These are phyloP conservation scores for Rheum nobile DNA, from an alignment of 148 eudicot genomes.

Conservation along the genomic window DNA sequence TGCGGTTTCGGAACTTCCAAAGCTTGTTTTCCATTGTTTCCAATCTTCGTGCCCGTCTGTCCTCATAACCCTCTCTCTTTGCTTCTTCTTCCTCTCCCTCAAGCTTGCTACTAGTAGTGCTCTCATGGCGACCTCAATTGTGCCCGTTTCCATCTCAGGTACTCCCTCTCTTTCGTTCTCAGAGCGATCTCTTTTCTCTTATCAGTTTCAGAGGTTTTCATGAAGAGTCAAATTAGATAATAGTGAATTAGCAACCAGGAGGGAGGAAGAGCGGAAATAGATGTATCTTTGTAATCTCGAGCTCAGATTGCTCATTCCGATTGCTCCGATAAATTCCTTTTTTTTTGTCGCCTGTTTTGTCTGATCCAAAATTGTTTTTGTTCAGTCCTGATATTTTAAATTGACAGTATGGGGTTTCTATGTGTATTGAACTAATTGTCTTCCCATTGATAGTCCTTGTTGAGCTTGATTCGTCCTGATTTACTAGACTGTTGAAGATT, in stretches of 20 bases:
- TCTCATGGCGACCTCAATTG: conserved; percentile 6
- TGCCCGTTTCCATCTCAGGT: conserved; percentile 1
- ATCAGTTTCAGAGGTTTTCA: background rate
- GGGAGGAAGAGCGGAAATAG: background rate
- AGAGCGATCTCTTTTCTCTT: background rate
- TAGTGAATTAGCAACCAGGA: background rate
- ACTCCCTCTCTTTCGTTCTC: background rate
- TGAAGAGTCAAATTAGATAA: background rate
- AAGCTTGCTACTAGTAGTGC: background rate
- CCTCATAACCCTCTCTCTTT: background rate
- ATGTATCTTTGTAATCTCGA: background rate
- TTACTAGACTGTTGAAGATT: background rate
- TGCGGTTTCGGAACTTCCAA: conserved; percentile 2
- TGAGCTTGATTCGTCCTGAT: background rate
- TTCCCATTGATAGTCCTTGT: background rate
- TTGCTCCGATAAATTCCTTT: background rate
- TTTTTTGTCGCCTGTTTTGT: background rate
- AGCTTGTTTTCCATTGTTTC: background rate
- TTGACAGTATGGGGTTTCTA: background rate
- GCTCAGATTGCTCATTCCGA: background rate
- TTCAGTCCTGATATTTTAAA: background rate
- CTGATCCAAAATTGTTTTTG: background rate
- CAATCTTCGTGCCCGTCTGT: background rate
- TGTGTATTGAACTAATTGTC: background rate
- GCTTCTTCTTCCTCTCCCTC: background rate